phyloP scores from a whole-genome alignment of 495 filamentous ascomycete genomes.

The Beverwykella pulmonaria region DNA sequence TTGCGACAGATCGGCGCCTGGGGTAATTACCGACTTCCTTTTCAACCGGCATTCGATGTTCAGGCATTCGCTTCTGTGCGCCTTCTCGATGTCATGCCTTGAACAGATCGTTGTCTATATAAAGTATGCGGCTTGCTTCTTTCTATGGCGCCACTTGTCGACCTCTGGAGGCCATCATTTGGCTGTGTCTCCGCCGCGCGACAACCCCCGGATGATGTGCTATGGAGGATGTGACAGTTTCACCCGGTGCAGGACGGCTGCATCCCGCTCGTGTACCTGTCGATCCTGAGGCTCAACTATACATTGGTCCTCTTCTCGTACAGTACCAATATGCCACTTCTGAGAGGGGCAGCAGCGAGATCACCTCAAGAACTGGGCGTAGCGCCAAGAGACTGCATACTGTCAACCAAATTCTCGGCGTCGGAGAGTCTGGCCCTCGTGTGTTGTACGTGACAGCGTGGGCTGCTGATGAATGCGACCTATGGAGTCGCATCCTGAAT shows the following conservation, averaged over 20 bases:
- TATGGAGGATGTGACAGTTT: background rate
- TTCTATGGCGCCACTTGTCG: background rate
- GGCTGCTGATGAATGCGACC: constrained; percentile 9
- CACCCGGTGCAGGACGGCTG: background rate
- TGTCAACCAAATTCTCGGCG: background rate
- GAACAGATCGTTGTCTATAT: background rate
- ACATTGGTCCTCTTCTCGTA: background rate
- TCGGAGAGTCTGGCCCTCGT: background rate
- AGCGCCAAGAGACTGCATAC: background rate
- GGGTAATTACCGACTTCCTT: background rate
- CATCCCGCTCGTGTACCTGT: background rate
- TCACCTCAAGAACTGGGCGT: background rate
- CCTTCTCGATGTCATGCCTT: background rate
- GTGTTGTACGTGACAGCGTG: background rate
- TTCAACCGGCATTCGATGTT: background rate
- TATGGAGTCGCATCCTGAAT: constrained; percentile 14
- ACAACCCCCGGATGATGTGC: background rate
- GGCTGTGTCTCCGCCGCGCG: background rate
- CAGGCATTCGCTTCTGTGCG: background rate
- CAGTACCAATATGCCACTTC: too few species aligned
- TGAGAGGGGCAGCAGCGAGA: background rate
- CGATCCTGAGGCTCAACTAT: background rate
- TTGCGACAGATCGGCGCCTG: background rate
- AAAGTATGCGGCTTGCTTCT: background rate
- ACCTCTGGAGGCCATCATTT: too few species aligned